Base-by-base conservation (phyloP, 495 filamentous ascomycete species). In the Lepraria neglecta region DNA sequence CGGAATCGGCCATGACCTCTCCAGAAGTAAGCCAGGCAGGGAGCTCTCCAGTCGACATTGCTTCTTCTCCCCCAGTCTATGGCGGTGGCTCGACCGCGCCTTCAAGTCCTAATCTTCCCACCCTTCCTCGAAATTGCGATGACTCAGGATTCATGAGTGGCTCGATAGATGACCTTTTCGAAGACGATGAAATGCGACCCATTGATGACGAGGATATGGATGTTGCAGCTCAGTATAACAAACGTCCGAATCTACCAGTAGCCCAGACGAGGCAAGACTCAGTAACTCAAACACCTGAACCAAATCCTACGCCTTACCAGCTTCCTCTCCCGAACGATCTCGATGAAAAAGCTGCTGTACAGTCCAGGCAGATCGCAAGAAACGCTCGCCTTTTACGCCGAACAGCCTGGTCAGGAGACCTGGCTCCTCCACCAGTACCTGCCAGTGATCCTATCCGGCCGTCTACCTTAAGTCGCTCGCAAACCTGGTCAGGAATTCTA, bases 141-240 rank as follows among this genome's bases (percentile, higher is more conserved):
- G 89, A 95, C 69, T 91, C 87, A 11, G 88, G 88, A 0, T 91
- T 90, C 67, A 88, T 91, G 87, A 91, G 87, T 71, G 87, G 83
- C 7, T 80, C 80, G 0, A 69, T 89, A 15, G 84, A 89, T 21
- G 84, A 89, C 11, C 69, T 78, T 17, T 66, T 82, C 40, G 75
- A 80, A 56, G 80, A 82, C 17, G 73, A 79, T 17, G 70, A 74
- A 44, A 72, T 66, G 12, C 71, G 64, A 27, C 72, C 74, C 19
- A 50, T 64, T 30, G 62, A 71, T 46, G 64, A 70, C 14, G 66
- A 74, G 56, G 70, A 70, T 60, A 68, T 59, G 31, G 65, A 64
- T 24, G 58, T 67, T 40, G 65, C 58, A 55, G 55, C 60, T 61
- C 56, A 62, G 21, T 67, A 63, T 56, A 59, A 46, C 43, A 71